These are phyloP conservation scores for Chlamydomonas eustigma DNA, from an alignment of 139 green algal genomes.

Conservation along the genomic window DNA sequence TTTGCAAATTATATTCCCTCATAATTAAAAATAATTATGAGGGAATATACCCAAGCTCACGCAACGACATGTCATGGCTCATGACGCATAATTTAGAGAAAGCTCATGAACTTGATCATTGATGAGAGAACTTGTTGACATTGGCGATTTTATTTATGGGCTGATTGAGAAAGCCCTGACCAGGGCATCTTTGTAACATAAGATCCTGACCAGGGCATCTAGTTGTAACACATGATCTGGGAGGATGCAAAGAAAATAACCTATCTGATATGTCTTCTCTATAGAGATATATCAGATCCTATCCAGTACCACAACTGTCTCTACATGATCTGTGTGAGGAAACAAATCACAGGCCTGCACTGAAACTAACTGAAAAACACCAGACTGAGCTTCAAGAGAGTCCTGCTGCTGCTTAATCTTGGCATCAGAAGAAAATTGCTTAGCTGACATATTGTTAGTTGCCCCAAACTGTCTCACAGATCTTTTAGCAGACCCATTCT, in stretches of 20 bases:
- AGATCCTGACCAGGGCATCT: background rate
- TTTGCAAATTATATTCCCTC: background rate
- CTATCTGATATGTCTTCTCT: too few relatives aligned
- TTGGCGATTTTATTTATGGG: slow-evolving; percentile 76
- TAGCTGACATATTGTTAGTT: background rate
- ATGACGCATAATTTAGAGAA: background rate
- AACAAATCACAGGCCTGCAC: slow-evolving; percentile 78
- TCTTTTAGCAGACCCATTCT: too few relatives aligned
- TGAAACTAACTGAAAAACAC: slow-evolving; percentile 4
- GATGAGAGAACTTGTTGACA: slow-evolving; percentile 49
- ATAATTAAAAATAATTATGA: background rate
- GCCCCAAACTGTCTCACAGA: too few relatives aligned
- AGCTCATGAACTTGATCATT: background rate
- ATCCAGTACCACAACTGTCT: slow-evolving; percentile 69
- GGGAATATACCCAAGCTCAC: background rate
- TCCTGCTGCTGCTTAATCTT: background rate
- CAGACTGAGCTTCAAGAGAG: background rate
- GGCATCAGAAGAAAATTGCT: background rate
- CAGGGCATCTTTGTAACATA: slow-evolving; percentile 38
- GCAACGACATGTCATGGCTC: background rate
- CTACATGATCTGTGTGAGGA: slow-evolving; percentile 79
- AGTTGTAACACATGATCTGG: background rate
- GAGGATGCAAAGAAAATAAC: background rate
- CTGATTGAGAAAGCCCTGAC: slow-evolving; percentile 82
- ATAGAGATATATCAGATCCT: slow-evolving; percentile 13